Conservation (phyloP, 2,329 filamentous ascomycete species). For the Alternaria conjuncta region DNA sequence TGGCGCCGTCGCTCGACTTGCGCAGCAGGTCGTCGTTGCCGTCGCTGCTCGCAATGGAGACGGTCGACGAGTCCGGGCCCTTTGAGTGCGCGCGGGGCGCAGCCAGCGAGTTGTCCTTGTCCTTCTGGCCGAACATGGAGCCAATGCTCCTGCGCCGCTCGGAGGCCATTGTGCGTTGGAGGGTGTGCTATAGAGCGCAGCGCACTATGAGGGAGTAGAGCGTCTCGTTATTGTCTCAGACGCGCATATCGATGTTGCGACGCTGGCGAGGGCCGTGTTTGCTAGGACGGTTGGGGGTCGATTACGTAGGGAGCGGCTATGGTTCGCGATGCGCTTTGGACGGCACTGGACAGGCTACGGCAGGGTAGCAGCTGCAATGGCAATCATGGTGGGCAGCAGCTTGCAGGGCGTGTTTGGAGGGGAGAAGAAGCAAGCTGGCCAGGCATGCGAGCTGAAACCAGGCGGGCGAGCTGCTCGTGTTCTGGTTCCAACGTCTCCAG, state of each 20-base stretch:
- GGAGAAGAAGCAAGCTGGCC: neutral
- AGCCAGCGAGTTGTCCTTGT: constrained; percentile 33
- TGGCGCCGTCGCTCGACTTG: constrained; percentile 47
- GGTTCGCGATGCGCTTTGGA: neutral
- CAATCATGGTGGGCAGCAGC: constrained; percentile 1
- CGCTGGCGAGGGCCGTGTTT: neutral
- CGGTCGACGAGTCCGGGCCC: constrained; percentile 38
- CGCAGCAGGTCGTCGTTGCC: constrained; percentile 29
- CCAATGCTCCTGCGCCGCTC: constrained; percentile 33
- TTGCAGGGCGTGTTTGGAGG: neutral
- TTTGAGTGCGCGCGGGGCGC: constrained; percentile 33
- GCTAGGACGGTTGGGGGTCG: constrained; percentile 9
- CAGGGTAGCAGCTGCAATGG: neutral
- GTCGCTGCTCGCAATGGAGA: constrained; percentile 43
- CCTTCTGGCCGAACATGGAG: constrained; percentile 18
- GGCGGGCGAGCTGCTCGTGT: neutral
- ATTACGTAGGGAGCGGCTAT: constrained; percentile 19
- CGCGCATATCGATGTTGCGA: constrained; percentile 12
- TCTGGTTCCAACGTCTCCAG: constrained; percentile 1
- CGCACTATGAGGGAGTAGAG: neutral
- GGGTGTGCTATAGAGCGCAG: neutral
- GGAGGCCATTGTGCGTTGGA: constrained; percentile 25
- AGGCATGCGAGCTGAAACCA: constrained; percentile 10
- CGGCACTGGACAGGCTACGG: neutral
- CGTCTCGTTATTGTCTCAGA: neutral